Percentiles rank a stretch among this genome's conserved stretches.
Conservation (phyloP, 495 filamentous ascomycete genomes). For the Lasiosphaeria miniovina region DNA sequence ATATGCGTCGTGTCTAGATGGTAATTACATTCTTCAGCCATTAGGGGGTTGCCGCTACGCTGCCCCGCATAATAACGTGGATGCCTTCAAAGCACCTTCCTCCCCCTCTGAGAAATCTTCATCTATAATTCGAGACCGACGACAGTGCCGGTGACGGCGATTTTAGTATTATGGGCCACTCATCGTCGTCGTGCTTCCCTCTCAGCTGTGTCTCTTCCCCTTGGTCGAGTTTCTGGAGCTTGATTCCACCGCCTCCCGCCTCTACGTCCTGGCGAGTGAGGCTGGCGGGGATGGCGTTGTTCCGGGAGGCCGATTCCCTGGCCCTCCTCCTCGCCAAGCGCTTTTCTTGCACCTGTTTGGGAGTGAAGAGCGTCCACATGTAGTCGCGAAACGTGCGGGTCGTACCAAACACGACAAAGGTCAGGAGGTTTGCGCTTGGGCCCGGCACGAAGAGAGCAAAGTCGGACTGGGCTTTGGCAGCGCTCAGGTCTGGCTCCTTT, state of each 20-base stretch:
- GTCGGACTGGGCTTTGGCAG: slow-evolving; percentile 34
- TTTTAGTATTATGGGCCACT: background rate
- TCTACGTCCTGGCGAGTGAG: background rate
- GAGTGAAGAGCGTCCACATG: slow-evolving; percentile 15
- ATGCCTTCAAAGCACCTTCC: too few species aligned
- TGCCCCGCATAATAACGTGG: too few species aligned
- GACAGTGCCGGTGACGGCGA: too few species aligned
- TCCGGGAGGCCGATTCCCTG: background rate
- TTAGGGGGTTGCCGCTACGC: too few species aligned
- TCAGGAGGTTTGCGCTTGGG: slow-evolving; percentile 36
- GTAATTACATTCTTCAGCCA: too few species aligned
- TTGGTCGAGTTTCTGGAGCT: background rate
- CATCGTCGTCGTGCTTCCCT: background rate
- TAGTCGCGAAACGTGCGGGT: slow-evolving; percentile 36
- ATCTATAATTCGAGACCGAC: too few species aligned
- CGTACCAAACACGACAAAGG: slow-evolving; percentile 43
- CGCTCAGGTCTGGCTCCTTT: slow-evolving; percentile 33
- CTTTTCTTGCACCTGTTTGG: slow-evolving; percentile 10
- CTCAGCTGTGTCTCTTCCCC: background rate
- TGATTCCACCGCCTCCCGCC: slow-evolving; percentile 1
- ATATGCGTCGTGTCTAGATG: too few species aligned
- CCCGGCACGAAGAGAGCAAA: slow-evolving; percentile 44
- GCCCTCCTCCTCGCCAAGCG: background rate
- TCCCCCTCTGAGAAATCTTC: too few species aligned
- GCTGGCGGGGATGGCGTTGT: background rate